Evolutionary conservation across 345 rosid genomes (phyloP), one percentile per base, ranked within the genome.

Genomic region (Linum trigynum): DNA sequence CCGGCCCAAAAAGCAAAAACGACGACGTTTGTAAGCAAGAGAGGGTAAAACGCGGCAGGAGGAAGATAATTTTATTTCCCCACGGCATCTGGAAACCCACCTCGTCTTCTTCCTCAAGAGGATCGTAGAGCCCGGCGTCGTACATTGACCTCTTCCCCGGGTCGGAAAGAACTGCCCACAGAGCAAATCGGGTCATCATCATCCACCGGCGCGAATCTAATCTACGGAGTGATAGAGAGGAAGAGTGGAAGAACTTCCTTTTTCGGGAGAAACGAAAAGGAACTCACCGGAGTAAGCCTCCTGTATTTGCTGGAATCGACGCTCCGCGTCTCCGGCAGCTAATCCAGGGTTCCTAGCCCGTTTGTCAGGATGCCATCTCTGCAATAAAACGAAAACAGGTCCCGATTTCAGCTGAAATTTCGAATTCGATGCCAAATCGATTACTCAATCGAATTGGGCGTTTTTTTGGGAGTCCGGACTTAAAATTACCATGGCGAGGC

Each of bases 351-450:
- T 84, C 65, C 68, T 67, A 5, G 80, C 73, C 79, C 76, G 84
- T 71, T 83, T 80, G 70, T 92, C 98, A 8, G 98, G 98, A 61
- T 89, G 98, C 98, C 98, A 92, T 80, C 85, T 84, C 96, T 89
- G 59, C 71, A 63, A n/a, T 9, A 5, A 16, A 43, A 36, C n/a
- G 23, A 17, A 10, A 67, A 53, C 4, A 3, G n/a, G 4, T 67
- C 14, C 17, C 14, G 32, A 23, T 23, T 8, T 16, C 4, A 35
- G n/a, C 17, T 6, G 17, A 17, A 35, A 1, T 40, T 15, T 9
- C 16, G 11, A 57, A 37, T 48, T 48, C 14, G 32, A 23, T 23
- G 2, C 14, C 53, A 48, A 48, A 48, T 23, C 3, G 5, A 59
- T 23, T 5, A 35, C 58, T 23, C 11, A 32, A 23, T 35, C 39